Conservation (phyloP, 2,329 filamentous ascomycete genomes). For the Gnomoniopsis smithogilvyi region DNA sequence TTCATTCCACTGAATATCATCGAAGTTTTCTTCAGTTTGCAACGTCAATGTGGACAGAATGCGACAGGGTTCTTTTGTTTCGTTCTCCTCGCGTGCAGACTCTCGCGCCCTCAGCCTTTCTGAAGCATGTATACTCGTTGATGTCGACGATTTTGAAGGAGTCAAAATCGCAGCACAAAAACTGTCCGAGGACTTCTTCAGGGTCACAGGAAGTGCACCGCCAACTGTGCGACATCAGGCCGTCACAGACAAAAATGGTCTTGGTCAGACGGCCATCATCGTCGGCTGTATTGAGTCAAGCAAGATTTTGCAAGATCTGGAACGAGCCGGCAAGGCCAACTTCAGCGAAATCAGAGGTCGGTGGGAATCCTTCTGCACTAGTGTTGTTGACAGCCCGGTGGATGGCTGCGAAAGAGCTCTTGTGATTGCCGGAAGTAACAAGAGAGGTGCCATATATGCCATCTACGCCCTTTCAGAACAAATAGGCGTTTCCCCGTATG, state of each 20-base stretch:
- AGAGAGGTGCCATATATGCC: conserved; percentile 56
- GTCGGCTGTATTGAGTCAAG: conserved; percentile 48
- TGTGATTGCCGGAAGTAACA: conserved; percentile 56
- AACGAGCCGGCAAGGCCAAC: conserved; percentile 43
- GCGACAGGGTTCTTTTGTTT: too few relatives aligned
- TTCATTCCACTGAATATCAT: too few relatives aligned
- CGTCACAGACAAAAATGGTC: neutral
- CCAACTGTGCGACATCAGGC: neutral
- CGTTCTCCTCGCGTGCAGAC: too few relatives aligned
- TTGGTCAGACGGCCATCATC: conserved; percentile 39
- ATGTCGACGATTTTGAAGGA: conserved; percentile 28
- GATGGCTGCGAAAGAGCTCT: conserved; percentile 44
- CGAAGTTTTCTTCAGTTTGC: too few relatives aligned
- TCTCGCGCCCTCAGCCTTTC: neutral
- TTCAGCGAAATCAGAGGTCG: conserved; percentile 45
- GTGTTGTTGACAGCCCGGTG: conserved; percentile 43
- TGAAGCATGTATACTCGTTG: conserved; percentile 27
- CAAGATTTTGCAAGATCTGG: conserved; percentile 43
- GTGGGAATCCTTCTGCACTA: conserved; percentile 56
- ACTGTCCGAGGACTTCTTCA: conserved; percentile 27
- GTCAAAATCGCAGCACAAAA: conserved; percentile 32
- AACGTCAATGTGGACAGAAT: too few relatives aligned
- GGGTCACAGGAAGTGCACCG: conserved; percentile 22
- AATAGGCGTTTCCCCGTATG: conserved; percentile 55
- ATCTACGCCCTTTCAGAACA: conserved; percentile 60